These are phyloP conservation scores for Plasmopara halstedii DNA, from an alignment of 352 stramenopile species.

Conservation along the genomic window DNA sequence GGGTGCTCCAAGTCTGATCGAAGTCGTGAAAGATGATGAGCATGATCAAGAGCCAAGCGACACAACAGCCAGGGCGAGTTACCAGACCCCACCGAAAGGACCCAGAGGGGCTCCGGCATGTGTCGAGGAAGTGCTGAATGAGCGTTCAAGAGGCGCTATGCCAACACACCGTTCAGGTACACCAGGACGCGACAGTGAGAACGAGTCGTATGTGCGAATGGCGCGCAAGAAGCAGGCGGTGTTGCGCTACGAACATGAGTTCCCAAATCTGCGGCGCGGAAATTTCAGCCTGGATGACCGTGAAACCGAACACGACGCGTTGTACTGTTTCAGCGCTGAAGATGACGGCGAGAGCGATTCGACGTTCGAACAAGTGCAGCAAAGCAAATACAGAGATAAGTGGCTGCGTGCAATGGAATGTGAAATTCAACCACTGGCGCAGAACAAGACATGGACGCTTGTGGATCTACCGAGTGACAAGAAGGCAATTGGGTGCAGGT, in stretches of 20 bases:
- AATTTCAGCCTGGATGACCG: background rate
- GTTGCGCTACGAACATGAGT: background rate
- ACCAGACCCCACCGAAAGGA: too few relatives aligned
- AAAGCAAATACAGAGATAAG: background rate
- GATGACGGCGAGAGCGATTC: background rate
- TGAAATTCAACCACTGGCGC: background rate
- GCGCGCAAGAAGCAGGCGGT: background rate
- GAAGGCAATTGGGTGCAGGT: background rate
- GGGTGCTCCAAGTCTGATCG: too few relatives aligned
- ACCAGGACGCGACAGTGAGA: background rate
- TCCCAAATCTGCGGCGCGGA: background rate
- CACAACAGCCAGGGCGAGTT: too few relatives aligned
- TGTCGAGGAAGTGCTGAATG: too few relatives aligned
- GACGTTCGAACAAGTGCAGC: background rate
- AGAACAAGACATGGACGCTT: background rate
- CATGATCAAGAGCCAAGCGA: too few relatives aligned
- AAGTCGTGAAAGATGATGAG: too few relatives aligned
- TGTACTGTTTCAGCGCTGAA: background rate
- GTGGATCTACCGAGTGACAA: background rate
- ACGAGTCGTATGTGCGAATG: background rate
- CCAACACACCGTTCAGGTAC: too few relatives aligned
- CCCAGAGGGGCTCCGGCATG: too few relatives aligned
- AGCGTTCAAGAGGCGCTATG: too few relatives aligned
- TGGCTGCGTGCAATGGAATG: background rate
- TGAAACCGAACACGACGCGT: background rate